Evolutionary conservation across 768 basidiomycete species (phyloP).

Genomic region (Sarcodon sp.): DNA sequence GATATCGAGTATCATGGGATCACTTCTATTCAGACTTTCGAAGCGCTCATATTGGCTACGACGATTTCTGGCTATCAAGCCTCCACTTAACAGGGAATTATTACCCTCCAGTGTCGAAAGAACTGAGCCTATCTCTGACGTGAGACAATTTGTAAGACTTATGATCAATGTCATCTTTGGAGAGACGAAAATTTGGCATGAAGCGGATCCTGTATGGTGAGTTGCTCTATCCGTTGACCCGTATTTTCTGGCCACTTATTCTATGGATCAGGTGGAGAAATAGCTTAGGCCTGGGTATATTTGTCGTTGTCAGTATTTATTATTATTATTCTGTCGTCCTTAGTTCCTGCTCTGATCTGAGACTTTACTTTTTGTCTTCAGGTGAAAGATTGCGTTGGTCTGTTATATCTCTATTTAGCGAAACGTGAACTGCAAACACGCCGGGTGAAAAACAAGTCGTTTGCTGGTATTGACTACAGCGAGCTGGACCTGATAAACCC

Average conservation of each 20-base stretch:
- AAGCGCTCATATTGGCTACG: constrained; percentile 23
- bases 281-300: constrained; percentile 52
- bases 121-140: constrained; percentile 7
- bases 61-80: constrained; percentile 18
- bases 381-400: constrained; percentile 56
- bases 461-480: constrained; percentile 54
- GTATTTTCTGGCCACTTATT: background rate
- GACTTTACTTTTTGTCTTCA: constrained; percentile 11
- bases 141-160: constrained; percentile 17
- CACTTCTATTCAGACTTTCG: constrained; percentile 41
- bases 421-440: constrained; percentile 64
- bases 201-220: constrained; percentile 65
- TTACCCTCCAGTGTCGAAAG: background rate
- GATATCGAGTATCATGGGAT: constrained; percentile 55
- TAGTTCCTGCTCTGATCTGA: background rate
- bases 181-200: constrained; percentile 49
- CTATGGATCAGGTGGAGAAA: constrained; percentile 43
- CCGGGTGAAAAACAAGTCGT: constrained; percentile 54
- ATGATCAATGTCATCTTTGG: constrained; percentile 37
- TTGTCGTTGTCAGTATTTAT: constrained; percentile 38
- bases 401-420: constrained; percentile 56
- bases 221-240: background rate
- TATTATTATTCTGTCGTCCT: background rate
- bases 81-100: constrained; percentile 1
- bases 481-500: constrained; percentile 48